These are phyloP conservation scores for Collybia sp. DNA, from an alignment of 768 basidiomycete species.

Conservation along the genomic window DNA sequence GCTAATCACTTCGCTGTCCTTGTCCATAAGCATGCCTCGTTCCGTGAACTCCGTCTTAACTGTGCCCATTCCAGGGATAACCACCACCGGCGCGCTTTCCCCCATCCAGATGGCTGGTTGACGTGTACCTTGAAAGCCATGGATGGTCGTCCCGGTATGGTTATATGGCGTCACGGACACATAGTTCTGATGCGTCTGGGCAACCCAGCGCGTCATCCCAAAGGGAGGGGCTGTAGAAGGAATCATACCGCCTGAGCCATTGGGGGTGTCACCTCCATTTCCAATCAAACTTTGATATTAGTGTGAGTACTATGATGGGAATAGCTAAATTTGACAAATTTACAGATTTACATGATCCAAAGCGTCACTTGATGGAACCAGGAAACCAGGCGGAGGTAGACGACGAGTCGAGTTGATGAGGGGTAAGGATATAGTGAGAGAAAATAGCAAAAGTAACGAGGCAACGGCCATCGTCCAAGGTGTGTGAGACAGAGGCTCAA, in stretches of 20 bases:
- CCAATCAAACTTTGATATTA: constrained; percentile 31
- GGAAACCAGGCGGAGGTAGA: constrained; percentile 4
- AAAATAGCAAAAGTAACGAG: too few species aligned
- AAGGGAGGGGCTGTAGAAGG: constrained; percentile 55
- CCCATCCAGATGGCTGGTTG: constrained; percentile 71
- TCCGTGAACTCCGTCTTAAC: constrained; percentile 53
- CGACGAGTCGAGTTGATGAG: too few species aligned
- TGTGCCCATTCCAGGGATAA: constrained; percentile 34
- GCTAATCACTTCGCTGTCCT: constrained; percentile 47
- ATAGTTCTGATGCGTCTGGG: constrained; percentile 55
- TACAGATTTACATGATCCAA: constrained; percentile 24
- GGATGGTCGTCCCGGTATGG: constrained; percentile 33
- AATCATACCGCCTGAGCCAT: constrained; percentile 55
- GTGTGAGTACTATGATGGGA: neutral
- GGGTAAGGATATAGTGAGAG: too few species aligned
- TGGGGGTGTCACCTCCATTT: constrained; percentile 46
- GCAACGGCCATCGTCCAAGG: too few species aligned
- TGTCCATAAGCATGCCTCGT: constrained; percentile 49
- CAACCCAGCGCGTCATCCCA: constrained; percentile 65
- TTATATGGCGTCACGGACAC: constrained; percentile 51
- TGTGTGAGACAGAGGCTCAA: too few species aligned
- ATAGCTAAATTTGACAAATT: neutral
- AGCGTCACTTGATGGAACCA: constrained; percentile 15
- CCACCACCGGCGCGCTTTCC: constrained; percentile 42
- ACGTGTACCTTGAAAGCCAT: constrained; percentile 60